Evolutionary conservation across 2,329 filamentous ascomycete genomes (phyloP).

Genomic region (Gnomoniopsis smithogilvyi): DNA sequence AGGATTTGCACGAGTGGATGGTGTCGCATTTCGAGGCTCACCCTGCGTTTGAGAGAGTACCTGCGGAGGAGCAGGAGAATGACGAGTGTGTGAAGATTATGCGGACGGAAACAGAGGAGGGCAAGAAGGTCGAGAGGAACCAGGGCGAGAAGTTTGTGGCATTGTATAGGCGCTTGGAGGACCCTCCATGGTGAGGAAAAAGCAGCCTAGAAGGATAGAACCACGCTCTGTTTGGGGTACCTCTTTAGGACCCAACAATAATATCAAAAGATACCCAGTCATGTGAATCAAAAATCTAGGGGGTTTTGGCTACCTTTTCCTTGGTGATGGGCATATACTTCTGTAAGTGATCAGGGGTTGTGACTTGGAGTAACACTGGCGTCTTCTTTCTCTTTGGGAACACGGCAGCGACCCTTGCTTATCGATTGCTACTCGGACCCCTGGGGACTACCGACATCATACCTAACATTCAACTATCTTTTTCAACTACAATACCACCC

Average conservation of each 20-base stretch:
- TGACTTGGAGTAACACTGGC: no score
- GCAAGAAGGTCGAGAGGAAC: constrained; percentile 93
- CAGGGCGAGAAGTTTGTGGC: constrained; percentile 88
- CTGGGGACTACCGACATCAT: not conserved
- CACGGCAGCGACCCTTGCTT: constrained; percentile 1
- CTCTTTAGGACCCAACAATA: not conserved
- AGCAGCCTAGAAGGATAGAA: not conserved
- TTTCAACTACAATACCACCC: not conserved
- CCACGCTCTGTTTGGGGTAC: no score
- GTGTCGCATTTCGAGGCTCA: constrained; percentile 77
- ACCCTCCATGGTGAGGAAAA: constrained; percentile 66
- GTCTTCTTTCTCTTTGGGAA: not conserved
- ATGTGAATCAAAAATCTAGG: no score
- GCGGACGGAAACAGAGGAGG: constrained; percentile 87
- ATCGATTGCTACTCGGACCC: constrained; percentile 14
- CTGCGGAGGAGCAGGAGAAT: constrained; percentile 61
- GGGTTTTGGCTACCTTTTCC: no score
- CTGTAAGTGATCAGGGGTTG: no score
- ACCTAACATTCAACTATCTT: not conserved
- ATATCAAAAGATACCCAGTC: no score
- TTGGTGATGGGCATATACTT: no score
- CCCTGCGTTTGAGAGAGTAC: constrained; percentile 73
- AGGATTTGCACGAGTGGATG: constrained; percentile 94
- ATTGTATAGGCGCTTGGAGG: constrained; percentile 75
- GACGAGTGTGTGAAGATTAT: constrained; percentile 74